Base-by-base conservation (phyloP, 179 eudicot genomes). In the Spergularia azorica region DNA sequence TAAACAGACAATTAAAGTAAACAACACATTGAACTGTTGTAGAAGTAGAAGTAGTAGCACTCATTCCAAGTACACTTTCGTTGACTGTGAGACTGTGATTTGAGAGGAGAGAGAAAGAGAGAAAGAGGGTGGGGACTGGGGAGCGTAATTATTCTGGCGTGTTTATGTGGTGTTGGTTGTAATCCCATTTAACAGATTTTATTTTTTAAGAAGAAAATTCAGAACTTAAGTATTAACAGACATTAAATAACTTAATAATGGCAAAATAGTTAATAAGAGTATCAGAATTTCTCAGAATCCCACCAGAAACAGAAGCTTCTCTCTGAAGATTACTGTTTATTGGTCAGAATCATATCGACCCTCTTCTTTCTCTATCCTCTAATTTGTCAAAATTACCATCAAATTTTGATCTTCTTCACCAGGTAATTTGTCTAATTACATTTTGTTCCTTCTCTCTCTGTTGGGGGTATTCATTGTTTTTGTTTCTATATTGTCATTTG, bases 121-220 rank as follows among this genome's bases (percentile, higher is more conserved):
- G 67, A 56, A 26, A 13, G 57, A 13, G 58, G 43, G 3, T 57
- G 9, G 68, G 36, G 39, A 55, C 55, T 70, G 43, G 54, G 36
- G 26, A 61, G 9, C 52, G 63, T 56, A 61, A 79, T 74, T 15
- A 79, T 79, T 69, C 74, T 50, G 50, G 71, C 39, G n/a, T 69
- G 60, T 67, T 43, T 0, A 32, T 63, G 63, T 60, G 21, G 26
- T 17, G 14, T 57, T 78, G 54, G 75, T 43, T 16, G 39, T 48
- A 79, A 74, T 68, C 56, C 69, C 71, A 74, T 51, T 51, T 55
- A 54, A 16, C 1, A 12, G 6, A 63, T 51, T 13, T n/a, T 67
- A 6, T 32, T 16, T 43, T 32, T 51, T 70, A n/a, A 70, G 38
- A 63, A 72, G 71, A 69, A 77, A 48, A 76, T 5, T 70, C 70